These are phyloP conservation scores for Melianthus villosus DNA, from an alignment of 441 rosid species.

Conservation along the genomic window DNA sequence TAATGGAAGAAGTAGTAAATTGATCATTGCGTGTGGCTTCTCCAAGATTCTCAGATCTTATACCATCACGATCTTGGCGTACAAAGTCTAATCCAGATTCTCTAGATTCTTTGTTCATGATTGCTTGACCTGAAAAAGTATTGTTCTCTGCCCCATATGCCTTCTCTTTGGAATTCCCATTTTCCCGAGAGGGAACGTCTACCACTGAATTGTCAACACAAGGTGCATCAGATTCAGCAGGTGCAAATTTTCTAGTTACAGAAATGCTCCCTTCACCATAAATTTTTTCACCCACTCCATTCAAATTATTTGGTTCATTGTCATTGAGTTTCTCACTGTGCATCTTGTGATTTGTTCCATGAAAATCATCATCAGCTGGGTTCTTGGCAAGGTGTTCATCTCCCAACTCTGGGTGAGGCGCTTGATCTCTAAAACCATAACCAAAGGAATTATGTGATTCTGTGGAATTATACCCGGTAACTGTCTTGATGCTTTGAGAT, in stretches of 20 bases:
- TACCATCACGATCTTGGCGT: slow-evolving; percentile 12
- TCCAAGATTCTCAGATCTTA: slow-evolving; percentile 15
- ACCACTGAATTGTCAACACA: slow-evolving; percentile 11
- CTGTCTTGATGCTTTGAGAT: slow-evolving; percentile 46
- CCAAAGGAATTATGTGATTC: slow-evolving; percentile 22
- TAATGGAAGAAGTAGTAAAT: slow-evolving; percentile 20
- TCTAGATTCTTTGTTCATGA: slow-evolving; percentile 22
- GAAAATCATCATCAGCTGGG: slow-evolving; percentile 14
- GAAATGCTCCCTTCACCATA: slow-evolving; percentile 11
- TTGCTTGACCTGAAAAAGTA: slow-evolving; percentile 18
- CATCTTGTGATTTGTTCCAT: slow-evolving; percentile 18
- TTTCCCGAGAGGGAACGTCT: slow-evolving; percentile 12
- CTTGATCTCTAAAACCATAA: slow-evolving; percentile 24
- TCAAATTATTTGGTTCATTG: slow-evolving; percentile 17
- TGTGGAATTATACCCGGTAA: slow-evolving; percentile 26
- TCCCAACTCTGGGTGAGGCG: slow-evolving; percentile 16
- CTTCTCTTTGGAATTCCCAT: slow-evolving; percentile 20
- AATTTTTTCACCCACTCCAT: slow-evolving; percentile 16
- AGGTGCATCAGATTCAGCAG: slow-evolving; percentile 17
- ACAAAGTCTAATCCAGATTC: slow-evolving; percentile 18
- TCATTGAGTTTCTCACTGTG: slow-evolving; percentile 18
- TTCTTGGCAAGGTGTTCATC: slow-evolving; percentile 14
- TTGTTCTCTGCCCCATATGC: slow-evolving; percentile 15
- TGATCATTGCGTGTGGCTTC: slow-evolving; percentile 21
- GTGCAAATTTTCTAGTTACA: slow-evolving; percentile 11